Evolutionary conservation across 2,329 filamentous ascomycete genomes (phyloP).

Genomic region (Aspergillus terreus): DNA sequence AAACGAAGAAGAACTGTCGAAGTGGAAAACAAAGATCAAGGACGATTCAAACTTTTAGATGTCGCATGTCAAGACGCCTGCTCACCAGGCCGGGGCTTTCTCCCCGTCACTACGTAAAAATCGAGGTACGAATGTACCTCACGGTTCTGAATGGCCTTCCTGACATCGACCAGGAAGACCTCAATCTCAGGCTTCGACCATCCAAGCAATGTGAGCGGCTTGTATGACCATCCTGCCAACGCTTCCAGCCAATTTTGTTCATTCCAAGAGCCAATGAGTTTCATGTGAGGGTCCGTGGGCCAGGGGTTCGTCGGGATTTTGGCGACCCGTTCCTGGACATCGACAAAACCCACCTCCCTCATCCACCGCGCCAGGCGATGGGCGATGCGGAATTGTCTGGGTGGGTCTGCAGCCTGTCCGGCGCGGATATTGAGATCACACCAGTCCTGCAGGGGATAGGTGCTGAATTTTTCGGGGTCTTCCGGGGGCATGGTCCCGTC

Average conservation of each 20-base stretch:
- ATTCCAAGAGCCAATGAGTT: constrained; percentile 48
- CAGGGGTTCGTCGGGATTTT: constrained; percentile 54
- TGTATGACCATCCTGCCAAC: constrained; percentile 43
- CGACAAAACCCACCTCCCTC: constrained; percentile 54
- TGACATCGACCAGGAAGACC: constrained; percentile 43
- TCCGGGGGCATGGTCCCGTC: constrained; percentile 51
- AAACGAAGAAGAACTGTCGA: constrained; percentile 6
- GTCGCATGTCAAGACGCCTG: neutral
- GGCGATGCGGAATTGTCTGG: constrained; percentile 50
- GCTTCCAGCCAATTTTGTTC: constrained; percentile 45
- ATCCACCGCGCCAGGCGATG: constrained; percentile 54
- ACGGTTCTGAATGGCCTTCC: constrained; percentile 38
- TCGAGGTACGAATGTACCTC: constrained; percentile 41
- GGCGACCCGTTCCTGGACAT: constrained; percentile 51
- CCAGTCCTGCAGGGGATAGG: constrained; percentile 47
- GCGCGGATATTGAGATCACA: constrained; percentile 39
- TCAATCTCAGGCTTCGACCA: constrained; percentile 46
- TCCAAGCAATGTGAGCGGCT: constrained; percentile 38
- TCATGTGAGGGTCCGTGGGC: constrained; percentile 47
- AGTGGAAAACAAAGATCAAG: neutral
- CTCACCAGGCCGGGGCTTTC: constrained; percentile 28
- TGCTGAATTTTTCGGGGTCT: constrained; percentile 35
- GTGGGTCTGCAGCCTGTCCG: constrained; percentile 42
- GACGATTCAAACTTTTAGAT: neutral
- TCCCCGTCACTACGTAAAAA: constrained; percentile 36